phyloP scores from a whole-genome alignment of 306 rosid genomes.

The Erythrophleum fordii region DNA sequence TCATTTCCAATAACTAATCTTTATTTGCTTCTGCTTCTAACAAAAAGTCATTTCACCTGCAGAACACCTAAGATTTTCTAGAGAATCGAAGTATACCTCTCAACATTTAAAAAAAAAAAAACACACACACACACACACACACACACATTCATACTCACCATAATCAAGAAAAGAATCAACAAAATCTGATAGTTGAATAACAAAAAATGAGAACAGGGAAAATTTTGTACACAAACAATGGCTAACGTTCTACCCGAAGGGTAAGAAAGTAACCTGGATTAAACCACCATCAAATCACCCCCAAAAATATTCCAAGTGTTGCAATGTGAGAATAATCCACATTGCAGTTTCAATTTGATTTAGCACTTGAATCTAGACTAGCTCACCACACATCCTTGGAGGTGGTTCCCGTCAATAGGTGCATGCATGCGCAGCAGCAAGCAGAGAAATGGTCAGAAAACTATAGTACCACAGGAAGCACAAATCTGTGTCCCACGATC shows the following conservation, averaged over 20 bases:
- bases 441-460: conserved; percentile 24
- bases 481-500: conserved; percentile 4
- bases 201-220: background rate
- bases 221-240: conserved; percentile 34
- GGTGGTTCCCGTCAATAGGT: conserved; percentile 22
- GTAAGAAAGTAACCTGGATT: conserved; percentile 26
- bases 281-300: conserved; percentile 28
- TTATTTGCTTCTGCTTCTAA: background rate
- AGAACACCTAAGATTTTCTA: background rate
- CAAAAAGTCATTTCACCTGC: conserved; percentile 10
- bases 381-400: conserved; percentile 11
- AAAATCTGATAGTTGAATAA: conserved; percentile 4
- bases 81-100: conserved; percentile 22
- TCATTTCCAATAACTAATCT: background rate
- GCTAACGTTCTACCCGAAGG: background rate
- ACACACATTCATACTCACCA: conserved; percentile 22
- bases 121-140: too few species aligned
- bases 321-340: conserved; percentile 25
- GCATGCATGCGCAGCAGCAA: conserved; percentile 8
- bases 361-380: conserved; percentile 23
- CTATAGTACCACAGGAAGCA: background rate
- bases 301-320: background rate
- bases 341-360: conserved; percentile 24
- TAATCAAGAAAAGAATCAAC: conserved; percentile 27
- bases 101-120: background rate